A percentile compares a stretch with the other conserved stretches of the same genome.
phyloP scores from a whole-genome alignment of 805 yeast species.

The Priceomyces melissophilus region DNA sequence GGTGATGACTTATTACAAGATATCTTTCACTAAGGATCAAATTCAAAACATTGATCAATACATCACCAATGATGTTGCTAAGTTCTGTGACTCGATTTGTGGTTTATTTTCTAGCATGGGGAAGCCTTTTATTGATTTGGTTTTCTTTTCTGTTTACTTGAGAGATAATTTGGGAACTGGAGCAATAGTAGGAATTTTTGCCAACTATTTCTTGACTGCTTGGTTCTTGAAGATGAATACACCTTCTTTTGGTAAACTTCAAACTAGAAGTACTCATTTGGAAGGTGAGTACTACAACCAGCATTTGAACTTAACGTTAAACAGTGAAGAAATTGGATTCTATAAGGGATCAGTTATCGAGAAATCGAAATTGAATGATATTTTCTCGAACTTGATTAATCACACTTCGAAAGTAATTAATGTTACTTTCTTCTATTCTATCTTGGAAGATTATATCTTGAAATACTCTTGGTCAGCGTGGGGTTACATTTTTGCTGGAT shows the following conservation, averaged over 20 bases:
- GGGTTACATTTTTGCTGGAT: slow-evolving; percentile 87
- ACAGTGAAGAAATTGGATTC: slow-evolving; percentile 91
- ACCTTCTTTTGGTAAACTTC: slow-evolving; percentile 80
- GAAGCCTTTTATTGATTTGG: slow-evolving; percentile 83
- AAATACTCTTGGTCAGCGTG: slow-evolving; percentile 94
- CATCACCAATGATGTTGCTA: slow-evolving; percentile 78
- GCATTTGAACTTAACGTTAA: slow-evolving; percentile 79
- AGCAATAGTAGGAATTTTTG: slow-evolving; percentile 79
- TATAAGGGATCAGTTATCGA: slow-evolving; percentile 86
- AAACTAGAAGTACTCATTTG: slow-evolving; percentile 67
- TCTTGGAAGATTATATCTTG: slow-evolving; percentile 80
- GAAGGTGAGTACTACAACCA: slow-evolving; percentile 89
- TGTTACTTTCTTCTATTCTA: slow-evolving; percentile 62
- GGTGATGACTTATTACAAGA: slow-evolving; percentile 77
- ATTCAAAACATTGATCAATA: slow-evolving; percentile 76
- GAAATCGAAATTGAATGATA: slow-evolving; percentile 56
- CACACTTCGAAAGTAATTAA: slow-evolving; percentile 56
- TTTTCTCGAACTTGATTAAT: slow-evolving; percentile 53
- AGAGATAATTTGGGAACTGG: slow-evolving; percentile 81
- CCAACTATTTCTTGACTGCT: slow-evolving; percentile 80
- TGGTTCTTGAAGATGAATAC: slow-evolving; percentile 65
- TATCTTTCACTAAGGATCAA: slow-evolving; percentile 54
- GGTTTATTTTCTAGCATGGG: slow-evolving; percentile 85
- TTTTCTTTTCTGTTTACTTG: slow-evolving; percentile 79
- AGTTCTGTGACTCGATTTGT: slow-evolving; percentile 77